Percentiles rank a stretch among this genome's conserved stretches.
These are phyloP conservation scores for Aspergillus glaucus DNA, from an alignment of 2,329 filamentous ascomycete genomes.

Conservation along the genomic window DNA sequence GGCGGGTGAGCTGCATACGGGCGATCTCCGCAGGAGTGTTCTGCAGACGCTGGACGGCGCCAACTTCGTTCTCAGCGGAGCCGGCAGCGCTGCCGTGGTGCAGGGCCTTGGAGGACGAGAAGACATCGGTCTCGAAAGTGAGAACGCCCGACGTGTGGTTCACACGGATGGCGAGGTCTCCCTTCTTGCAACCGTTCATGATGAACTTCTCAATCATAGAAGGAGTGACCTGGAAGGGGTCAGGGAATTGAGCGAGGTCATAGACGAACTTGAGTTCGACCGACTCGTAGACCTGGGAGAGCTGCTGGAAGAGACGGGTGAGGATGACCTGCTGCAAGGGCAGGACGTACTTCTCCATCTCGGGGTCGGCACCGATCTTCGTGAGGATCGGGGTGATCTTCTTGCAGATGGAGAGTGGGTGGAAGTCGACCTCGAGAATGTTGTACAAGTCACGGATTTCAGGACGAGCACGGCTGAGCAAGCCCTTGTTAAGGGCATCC, in stretches of 20 bases:
- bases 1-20: constrained; percentile 82
- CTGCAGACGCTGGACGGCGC: constrained; percentile 88
- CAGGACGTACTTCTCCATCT: constrained; percentile 95
- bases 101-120: constrained; percentile 90
- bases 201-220: constrained; percentile 99
- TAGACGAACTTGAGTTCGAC: constrained; percentile 92
- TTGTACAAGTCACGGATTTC: constrained; percentile 98
- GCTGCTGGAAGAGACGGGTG: constrained; percentile 95
- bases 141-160: constrained; percentile 92
- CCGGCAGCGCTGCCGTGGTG: constrained; percentile 78
- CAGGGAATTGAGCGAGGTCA: constrained; percentile 88
- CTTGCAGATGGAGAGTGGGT: constrained; percentile 95
- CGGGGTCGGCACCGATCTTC: constrained; percentile 85
- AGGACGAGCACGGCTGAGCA: constrained; percentile 83
- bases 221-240: constrained; percentile 86
- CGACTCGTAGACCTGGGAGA: constrained; percentile 98
- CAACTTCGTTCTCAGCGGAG: constrained; percentile 77
- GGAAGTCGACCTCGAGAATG: constrained; percentile 98
- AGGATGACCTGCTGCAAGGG: constrained; percentile 98
- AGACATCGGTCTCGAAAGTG: constrained; percentile 96
- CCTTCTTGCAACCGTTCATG: constrained; percentile 99
- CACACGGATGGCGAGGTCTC: constrained; percentile 90
- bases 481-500: constrained; percentile 88
- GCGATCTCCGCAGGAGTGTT: constrained; percentile 98
- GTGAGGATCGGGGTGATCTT: constrained; percentile 95